Conservation (phyloP, 2,329 filamentous ascomycete genomes). For the Aureobasidium sp. region DNA sequence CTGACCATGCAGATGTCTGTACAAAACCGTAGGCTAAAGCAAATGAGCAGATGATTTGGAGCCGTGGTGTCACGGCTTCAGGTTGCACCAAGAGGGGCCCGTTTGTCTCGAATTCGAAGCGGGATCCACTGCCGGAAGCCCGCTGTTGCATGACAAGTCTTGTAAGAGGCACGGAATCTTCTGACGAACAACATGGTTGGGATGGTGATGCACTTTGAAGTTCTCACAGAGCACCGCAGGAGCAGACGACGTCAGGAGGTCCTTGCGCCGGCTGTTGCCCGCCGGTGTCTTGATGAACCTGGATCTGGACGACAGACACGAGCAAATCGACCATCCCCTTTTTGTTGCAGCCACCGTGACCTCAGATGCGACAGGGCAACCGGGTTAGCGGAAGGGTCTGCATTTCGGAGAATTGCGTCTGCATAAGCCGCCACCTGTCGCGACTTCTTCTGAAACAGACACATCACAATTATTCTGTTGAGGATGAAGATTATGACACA, state of each 20-base stretch:
- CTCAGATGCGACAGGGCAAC: conserved; percentile 9
- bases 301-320: not conserved
- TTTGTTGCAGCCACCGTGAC: not conserved
- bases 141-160: conserved; percentile 9
- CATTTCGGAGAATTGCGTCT: conserved; percentile 9
- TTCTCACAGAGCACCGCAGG: not conserved
- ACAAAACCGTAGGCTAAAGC: not conserved
- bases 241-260: conserved; percentile 3
- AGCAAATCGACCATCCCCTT: not conserved
- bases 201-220: not conserved
- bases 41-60: not conserved
- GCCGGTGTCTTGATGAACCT: not conserved
- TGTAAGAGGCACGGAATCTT: conserved; percentile 6
- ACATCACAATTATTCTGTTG: conserved; percentile 12
- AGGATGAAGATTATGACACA: conserved; percentile 1
- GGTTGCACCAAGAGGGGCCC: conserved; percentile 6
- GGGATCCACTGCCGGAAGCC: conserved; percentile 9
- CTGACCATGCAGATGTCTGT: conserved; percentile 6
- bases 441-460: not conserved
- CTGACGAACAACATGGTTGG: not conserved
- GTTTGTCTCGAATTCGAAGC: conserved; percentile 9
- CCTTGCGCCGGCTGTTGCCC: not conserved
- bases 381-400: conserved; percentile 7
- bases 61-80: conserved; percentile 6
- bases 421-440: conserved; percentile 11